Evolutionary conservation across 805 yeast genomes (phyloP), one percentile per base, ranked within the genome.

Genomic region (Ogataea minuta): DNA sequence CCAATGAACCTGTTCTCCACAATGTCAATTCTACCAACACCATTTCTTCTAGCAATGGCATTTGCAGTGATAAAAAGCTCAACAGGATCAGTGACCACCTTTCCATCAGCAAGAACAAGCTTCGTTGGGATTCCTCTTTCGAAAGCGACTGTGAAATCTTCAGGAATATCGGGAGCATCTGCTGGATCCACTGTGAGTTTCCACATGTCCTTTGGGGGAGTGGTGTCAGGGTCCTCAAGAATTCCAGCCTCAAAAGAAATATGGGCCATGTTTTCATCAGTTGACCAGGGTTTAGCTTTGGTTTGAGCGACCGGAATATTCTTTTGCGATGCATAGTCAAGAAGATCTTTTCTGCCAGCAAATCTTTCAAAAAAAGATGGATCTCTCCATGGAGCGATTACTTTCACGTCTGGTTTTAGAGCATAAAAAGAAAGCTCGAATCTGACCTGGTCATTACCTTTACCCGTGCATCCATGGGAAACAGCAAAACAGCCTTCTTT

Each of bases 181-280:
- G 71, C 63, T 57, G 99, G 98, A 68, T 91, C 99, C 45, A 84
- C 87, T 29, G 96, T 93, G 64, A 93, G 79, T 73, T 93, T 93
- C 99, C 99, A 93, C 99, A 93, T 93, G 67, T 93, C 99, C 74
- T 90, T 91, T 70, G 99, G 99, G 50, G 99, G 99, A 37, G 99
- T 93, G 56, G 91, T 81, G 67, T 93, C 86, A 62, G 99, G 99
- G 71, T 93, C 96, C 72, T 93, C 99, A 60, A 93, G 79, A 54
- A 93, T 93, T 70, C 99, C 99, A 50, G 99, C 99, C 76, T 93
- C 99, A 66, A 86, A 93, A 27, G 98, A 91, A 66, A 93, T 93
- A 70, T 93, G 99, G 32, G 98, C 99, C 80, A 91, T 73, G 78
- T 93, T 93, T 74, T 93, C 99, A 66, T 93, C 99, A 43, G 99